A percentile compares a stretch with the other conserved stretches of the same genome.
Conservation (phyloP, 148 eudicot species). For the Rheum nobile region DNA sequence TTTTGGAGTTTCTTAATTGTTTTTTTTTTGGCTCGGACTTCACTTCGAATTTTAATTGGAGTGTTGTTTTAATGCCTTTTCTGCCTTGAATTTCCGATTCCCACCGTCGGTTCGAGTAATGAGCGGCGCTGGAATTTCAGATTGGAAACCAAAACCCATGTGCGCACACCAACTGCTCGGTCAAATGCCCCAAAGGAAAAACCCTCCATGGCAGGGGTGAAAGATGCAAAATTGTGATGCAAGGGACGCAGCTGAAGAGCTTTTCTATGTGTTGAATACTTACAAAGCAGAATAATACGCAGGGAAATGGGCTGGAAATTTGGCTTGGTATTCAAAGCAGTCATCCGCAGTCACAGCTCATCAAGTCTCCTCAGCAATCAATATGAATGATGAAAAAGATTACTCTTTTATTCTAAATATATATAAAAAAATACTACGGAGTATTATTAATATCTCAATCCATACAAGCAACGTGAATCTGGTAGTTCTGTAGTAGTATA, state of each 20-base stretch:
- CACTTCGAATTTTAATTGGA: background rate
- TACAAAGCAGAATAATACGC: background rate
- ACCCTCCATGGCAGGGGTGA: background rate
- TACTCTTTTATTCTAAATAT: background rate
- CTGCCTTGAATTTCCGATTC: background rate
- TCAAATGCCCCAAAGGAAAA: conserved; percentile 24
- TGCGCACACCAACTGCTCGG: conserved; percentile 45
- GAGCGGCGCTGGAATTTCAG: conserved; percentile 2
- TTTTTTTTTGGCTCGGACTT: background rate
- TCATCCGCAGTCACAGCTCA: conserved; percentile 15
- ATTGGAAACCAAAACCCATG: conserved; percentile 22
- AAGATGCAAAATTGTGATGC: background rate
- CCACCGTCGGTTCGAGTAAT: conserved; percentile 3
- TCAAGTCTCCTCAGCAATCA: conserved; percentile 2
- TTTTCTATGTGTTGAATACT: background rate
- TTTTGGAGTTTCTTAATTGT: conserved; percentile 6
- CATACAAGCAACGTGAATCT: conserved; percentile 1
- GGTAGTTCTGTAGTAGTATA: background rate
- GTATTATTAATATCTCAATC: background rate
- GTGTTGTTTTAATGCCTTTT: background rate
- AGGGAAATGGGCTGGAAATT: conserved; percentile 6
- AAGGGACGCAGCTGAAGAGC: conserved; percentile 11
- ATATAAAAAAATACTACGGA: background rate
- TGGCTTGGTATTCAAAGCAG: background rate
- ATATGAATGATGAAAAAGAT: conserved; percentile 5